These are phyloP conservation scores for Irpex sp. DNA, from an alignment of 1,284 basidiomycete genomes.

Conservation along the genomic window DNA sequence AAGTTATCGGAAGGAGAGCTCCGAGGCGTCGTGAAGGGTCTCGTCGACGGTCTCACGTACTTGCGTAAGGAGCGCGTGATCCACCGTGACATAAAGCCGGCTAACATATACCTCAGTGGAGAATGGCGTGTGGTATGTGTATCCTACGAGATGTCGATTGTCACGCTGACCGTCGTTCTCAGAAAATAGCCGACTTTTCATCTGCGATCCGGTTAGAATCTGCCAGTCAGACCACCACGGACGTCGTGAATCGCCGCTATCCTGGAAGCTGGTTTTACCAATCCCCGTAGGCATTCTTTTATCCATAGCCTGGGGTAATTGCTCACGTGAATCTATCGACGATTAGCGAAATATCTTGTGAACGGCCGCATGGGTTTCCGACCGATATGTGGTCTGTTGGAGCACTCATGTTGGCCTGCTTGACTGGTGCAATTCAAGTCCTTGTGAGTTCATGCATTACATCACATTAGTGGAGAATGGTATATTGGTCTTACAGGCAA, in stretches of 20 bases:
- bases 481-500: slow-evolving; percentile 3
- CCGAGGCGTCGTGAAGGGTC: slow-evolving; percentile 32
- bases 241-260: too few species aligned
- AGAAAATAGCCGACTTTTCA: slow-evolving; percentile 26
- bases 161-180: neutral
- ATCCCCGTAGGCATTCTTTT: slow-evolving; percentile 20
- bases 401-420: slow-evolving; percentile 19
- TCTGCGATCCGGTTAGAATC: slow-evolving; percentile 15
- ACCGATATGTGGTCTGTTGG: slow-evolving; percentile 27
- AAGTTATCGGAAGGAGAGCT: slow-evolving; percentile 31
- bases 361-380: slow-evolving; percentile 18
- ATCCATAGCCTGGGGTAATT: neutral
- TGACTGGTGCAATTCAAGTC: slow-evolving; percentile 17
- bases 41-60: slow-evolving; percentile 40
- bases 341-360: slow-evolving; percentile 7
- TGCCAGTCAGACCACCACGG: too few species aligned
- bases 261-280: slow-evolving; percentile 6
- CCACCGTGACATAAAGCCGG: slow-evolving; percentile 22
- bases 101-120: slow-evolving; percentile 19
- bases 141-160: neutral
- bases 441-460: slow-evolving; percentile 10
- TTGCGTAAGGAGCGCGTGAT: slow-evolving; percentile 32
- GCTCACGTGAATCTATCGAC: neutral
- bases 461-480: neutral
- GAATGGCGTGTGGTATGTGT: slow-evolving; percentile 21